These are phyloP conservation scores for Ogataea ganodermae DNA, from an alignment of 805 yeast genomes.

Conservation along the genomic window DNA sequence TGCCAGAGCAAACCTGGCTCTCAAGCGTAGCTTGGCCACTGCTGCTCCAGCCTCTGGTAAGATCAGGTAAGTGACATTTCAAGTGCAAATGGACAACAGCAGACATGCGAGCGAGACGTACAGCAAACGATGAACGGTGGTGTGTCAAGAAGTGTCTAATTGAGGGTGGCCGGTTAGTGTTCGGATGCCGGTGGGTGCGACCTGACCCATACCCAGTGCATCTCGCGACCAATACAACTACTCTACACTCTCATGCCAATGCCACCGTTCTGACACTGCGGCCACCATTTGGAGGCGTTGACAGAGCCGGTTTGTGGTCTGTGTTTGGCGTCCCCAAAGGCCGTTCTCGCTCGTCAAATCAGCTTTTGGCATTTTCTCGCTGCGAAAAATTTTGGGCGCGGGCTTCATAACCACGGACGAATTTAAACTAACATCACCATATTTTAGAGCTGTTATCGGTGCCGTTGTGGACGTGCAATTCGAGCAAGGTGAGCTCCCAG, in stretches of 20 bases:
- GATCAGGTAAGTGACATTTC: conserved; percentile 67
- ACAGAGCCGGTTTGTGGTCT: not conserved
- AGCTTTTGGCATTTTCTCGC: conserved; percentile 21
- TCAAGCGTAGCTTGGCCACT: conserved; percentile 76
- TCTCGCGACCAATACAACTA: not conserved
- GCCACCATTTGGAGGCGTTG: not conserved
- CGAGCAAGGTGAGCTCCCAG: conserved; percentile 96
- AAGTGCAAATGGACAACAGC: not conserved
- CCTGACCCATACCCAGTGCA: not conserved
- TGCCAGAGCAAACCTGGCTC: conserved; percentile 78
- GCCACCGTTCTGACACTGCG: too few relatives aligned
- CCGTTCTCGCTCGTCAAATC: conserved; percentile 21
- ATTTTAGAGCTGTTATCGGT: conserved; percentile 89
- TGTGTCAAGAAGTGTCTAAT: too few relatives aligned
- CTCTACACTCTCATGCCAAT: not conserved
- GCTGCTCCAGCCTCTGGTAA: conserved; percentile 79
- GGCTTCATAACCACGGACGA: conserved; percentile 24
- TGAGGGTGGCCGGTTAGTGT: not conserved
- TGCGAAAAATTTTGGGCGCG: conserved; percentile 23
- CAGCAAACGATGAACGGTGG: too few relatives aligned
- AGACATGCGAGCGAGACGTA: not conserved
- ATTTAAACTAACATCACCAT: conserved; percentile 33
- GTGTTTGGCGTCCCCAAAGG: not conserved
- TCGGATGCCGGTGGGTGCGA: not conserved
- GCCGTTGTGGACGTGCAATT: conserved; percentile 99